Conservation (phyloP, 1,284 basidiomycete species). For the Cryptococcus sp. region DNA sequence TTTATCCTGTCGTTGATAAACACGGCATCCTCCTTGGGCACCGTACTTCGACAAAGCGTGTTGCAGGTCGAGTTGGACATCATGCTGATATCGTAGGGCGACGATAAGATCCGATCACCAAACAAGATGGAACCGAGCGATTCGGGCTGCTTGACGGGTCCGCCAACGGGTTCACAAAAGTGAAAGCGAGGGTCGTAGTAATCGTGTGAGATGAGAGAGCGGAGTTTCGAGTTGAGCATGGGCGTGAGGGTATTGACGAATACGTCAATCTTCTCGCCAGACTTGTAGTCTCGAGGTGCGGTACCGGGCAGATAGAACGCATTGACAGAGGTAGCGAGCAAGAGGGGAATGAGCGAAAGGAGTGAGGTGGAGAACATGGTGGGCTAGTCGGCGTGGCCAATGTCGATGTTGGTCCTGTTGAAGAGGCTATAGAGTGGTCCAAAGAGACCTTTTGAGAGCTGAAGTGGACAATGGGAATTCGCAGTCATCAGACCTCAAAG, state of each 20-base stretch:
- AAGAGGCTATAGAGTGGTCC: no score
- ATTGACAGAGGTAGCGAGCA: conserved; percentile 25
- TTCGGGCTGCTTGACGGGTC: conserved; percentile 74
- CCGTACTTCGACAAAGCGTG: conserved; percentile 62
- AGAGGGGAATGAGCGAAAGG: conserved; percentile 9
- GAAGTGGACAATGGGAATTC: no score
- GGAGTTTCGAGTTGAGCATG: conserved; percentile 76
- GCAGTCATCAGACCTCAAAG: no score
- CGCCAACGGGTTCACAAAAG: conserved; percentile 77
- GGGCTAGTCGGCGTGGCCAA: no score
- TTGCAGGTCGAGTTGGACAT: conserved; percentile 58
- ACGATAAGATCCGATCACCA: conserved; percentile 91
- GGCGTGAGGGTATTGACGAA: conserved; percentile 78
- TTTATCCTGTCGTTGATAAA: conserved; percentile 89
- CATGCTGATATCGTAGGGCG: conserved; percentile 62
- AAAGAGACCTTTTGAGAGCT: no score
- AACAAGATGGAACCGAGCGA: conserved; percentile 89
- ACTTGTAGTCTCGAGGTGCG: conserved; percentile 69
- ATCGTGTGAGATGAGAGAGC: conserved; percentile 37
- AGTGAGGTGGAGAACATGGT: conserved; percentile 5
- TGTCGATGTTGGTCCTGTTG: no score
- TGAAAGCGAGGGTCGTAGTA: conserved; percentile 55
- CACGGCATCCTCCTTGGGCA: conserved; percentile 67
- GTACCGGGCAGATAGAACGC: conserved; percentile 68
- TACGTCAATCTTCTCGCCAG: conserved; percentile 66